Evolutionary conservation across 805 yeast species (phyloP), one percentile per base, ranked within the genome.

Genomic region (Ogataea populi-albae): DNA sequence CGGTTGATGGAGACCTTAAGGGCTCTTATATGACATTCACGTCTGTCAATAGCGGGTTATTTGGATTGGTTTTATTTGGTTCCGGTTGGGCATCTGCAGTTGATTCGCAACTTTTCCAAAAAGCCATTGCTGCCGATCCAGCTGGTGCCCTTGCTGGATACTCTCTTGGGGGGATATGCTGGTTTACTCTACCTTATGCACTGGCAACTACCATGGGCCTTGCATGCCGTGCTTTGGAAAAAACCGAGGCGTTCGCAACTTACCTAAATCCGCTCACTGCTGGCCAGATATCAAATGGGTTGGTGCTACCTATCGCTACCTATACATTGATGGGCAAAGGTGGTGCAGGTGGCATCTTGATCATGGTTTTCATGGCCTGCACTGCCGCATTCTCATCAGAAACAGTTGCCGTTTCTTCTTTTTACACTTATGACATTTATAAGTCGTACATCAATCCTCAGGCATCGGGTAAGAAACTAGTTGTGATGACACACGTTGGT

Each of bases 371-470:
- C 52, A 70, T 71, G 72, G 75, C 77, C 15, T 71, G 66, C 15
- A 73, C 79, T 1, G 71, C 77, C 16, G 77, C 77, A 35, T 70
- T 69, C 68, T 69, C 76, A n/a, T 71, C 77, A 11, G 78, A 73
- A 54, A 61, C 71, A 34, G 69, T 73, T 51, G 75, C 79, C 5
- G 76, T 72, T 4, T 69, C 75, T 1, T 65, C 76, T 8, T 57
- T 73, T 32, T 62, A 63, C 50, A 68, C 77, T 17, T 71, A 71
- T 46, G 79, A 73, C 54, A 61, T 73, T 35, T 73, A 67, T 62
- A 63, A 75, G 52, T 61, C 71, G 12, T 72, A 73, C 50, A 50
- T 73, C 35, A 65, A 71, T 47, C 77, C 77, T 16, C 55, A 63
- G 21, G 78, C 79, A 9, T 52, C 64, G 7, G 77, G 77, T 36